Evolutionary conservation across 306 rosid species (phyloP), one percentile per base, ranked within the genome.

Genomic region (Lathyrus aphaca): DNA sequence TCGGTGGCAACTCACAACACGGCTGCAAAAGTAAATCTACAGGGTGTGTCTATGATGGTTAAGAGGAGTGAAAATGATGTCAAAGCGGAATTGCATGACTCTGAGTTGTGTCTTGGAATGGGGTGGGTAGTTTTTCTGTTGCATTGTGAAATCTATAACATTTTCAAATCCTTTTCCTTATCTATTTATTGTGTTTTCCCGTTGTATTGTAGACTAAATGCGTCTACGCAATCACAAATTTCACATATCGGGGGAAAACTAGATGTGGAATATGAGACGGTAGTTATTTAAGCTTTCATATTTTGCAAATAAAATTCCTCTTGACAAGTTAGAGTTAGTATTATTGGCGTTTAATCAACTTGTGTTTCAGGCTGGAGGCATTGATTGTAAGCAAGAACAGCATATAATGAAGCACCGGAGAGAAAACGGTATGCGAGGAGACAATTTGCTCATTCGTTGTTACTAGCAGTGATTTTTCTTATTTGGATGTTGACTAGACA

Each of bases 51-150:
- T 45, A 15, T 29, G 48, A 46, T 40, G 60, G 39, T 57, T 5
- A 81, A 14, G 69, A 74, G 10, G 75, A 74, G 74, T 77, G 88
- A 70, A 58, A 63, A 30, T 66, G 44, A 74, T 59, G 60, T 72
- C 50, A 68, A 40, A 62, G 79, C 54, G 30, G 80, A 70, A 55
- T 14, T 29, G 29, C 56, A 43, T 64, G 72, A 72, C 74, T 57
- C 83, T 35, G 86, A 77, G 21, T 46, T 68, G 38, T 69, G 60
- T 71, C 71, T 83, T 15, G 92, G 75, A 46, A 68, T 76, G 64
- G 78, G 86, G 97, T 91, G 71, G 5, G 96, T 73, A 49, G 54
- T 54, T 78, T 81, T 61, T 55, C 38, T 2, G 45, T 5, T 68
- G 37, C 53, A 61, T 68, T 73, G 44, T 54, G 46, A 30, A 48